Percentiles rank a stretch among this genome's conserved stretches.
Evolutionary conservation across 805 yeast species (phyloP).

Genomic region (Starmerella roubikii): DNA sequence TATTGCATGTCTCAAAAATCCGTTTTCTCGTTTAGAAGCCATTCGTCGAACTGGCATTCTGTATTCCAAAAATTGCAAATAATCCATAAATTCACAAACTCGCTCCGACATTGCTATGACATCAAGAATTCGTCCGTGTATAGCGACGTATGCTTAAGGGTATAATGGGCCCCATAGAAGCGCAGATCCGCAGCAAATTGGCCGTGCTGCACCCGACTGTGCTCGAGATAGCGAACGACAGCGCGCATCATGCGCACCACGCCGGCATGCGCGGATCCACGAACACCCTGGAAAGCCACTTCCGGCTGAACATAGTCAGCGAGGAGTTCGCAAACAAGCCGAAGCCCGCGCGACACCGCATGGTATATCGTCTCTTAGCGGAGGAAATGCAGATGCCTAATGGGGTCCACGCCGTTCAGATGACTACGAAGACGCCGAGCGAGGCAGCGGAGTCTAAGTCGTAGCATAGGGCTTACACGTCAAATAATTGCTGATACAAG

Average conservation of each 20-base stretch:
- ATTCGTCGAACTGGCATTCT: too few relatives aligned
- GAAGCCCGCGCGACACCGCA: constrained; percentile 64
- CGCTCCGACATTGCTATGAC: too few relatives aligned
- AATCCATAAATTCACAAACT: too few relatives aligned
- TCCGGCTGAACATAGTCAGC: constrained; percentile 62
- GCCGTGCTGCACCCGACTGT: constrained; percentile 32
- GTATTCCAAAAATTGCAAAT: too few relatives aligned
- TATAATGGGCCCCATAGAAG: constrained; percentile 32
- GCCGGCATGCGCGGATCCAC: constrained; percentile 62
- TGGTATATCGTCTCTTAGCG: constrained; percentile 51
- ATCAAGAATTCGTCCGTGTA: too few relatives aligned
- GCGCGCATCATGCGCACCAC: constrained; percentile 79
- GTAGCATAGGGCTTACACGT: too few relatives aligned
- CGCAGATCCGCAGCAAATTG: constrained; percentile 35
- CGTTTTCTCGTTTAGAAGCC: too few relatives aligned
- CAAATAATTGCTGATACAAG: too few relatives aligned
- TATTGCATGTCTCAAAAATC: too few relatives aligned
- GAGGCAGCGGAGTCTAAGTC: too few relatives aligned
- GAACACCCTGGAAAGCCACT: constrained; percentile 70
- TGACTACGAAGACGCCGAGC: constrained; percentile 60
- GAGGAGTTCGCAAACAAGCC: constrained; percentile 49
- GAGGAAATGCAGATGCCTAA: constrained; percentile 51
- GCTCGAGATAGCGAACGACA: constrained; percentile 57
- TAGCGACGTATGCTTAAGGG: too few relatives aligned
- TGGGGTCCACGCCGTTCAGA: constrained; percentile 80